Conservation (phyloP, 2,329 filamentous ascomycete genomes). For the Metarhizium rileyi region DNA sequence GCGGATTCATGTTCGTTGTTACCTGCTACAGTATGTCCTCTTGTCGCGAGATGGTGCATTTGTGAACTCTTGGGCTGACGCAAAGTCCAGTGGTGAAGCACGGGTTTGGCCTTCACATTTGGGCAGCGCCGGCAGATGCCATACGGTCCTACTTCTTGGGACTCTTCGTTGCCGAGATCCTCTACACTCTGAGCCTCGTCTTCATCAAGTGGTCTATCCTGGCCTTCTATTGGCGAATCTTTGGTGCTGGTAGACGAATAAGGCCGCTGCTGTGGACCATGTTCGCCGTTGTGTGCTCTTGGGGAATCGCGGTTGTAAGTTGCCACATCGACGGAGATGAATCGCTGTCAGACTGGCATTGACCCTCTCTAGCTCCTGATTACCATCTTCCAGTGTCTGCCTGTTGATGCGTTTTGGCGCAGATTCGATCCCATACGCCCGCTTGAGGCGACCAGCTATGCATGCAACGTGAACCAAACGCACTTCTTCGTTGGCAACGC, state of each 20-base stretch:
- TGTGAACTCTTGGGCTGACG: background rate
- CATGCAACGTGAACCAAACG: slow-evolving; percentile 10
- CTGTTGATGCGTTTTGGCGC: slow-evolving; percentile 11
- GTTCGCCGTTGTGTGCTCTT: background rate
- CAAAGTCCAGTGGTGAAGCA: slow-evolving; percentile 5
- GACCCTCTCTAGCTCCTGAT: slow-evolving; percentile 6
- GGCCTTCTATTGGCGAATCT: slow-evolving; percentile 9
- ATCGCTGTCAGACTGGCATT: no score
- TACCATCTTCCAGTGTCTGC: slow-evolving; percentile 10
- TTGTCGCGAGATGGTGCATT: background rate
- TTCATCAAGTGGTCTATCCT: slow-evolving; percentile 7
- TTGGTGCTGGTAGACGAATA: slow-evolving; percentile 1
- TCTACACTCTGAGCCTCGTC: slow-evolving; percentile 3
- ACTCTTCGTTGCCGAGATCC: slow-evolving; percentile 6
- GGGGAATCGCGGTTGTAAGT: background rate
- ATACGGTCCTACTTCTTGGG: background rate
- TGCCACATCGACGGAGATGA: background rate
- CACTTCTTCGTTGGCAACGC: slow-evolving; percentile 15
- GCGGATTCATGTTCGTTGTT: background rate
- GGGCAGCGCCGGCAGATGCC: slow-evolving; percentile 4
- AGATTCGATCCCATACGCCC: slow-evolving; percentile 8
- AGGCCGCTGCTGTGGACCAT: slow-evolving; percentile 1
- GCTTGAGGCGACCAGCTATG: slow-evolving; percentile 3
- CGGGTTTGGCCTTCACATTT: slow-evolving; percentile 8
- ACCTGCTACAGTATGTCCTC: background rate